phyloP scores from a whole-genome alignment of 805 yeast species.

The Yarrowia sp. region DNA sequence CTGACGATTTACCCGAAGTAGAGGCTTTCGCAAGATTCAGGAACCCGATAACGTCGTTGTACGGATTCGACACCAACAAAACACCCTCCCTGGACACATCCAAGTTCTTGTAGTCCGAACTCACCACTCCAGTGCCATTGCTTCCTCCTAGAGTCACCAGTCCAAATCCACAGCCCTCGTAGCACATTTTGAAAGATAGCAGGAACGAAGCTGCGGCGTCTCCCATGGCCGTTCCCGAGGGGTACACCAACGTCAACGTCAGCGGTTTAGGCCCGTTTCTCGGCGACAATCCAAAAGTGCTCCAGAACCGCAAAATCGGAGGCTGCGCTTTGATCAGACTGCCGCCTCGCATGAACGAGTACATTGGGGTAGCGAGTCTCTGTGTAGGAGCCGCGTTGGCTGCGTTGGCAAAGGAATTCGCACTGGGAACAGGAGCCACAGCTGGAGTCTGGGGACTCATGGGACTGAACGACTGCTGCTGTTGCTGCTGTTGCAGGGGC shows the following conservation, averaged over 20 bases:
- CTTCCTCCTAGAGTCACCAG: slow-evolving; percentile 41
- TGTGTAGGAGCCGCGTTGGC: slow-evolving; percentile 16
- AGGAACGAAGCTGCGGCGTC: slow-evolving; percentile 45
- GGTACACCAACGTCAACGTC: slow-evolving; percentile 46
- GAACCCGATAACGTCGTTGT: slow-evolving; percentile 5
- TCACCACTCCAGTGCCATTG: slow-evolving; percentile 2
- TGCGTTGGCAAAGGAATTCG: slow-evolving; percentile 23
- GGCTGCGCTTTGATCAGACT: slow-evolving; percentile 49
- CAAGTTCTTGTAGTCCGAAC: slow-evolving; percentile 5
- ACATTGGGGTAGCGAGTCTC: slow-evolving; percentile 47
- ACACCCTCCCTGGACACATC: slow-evolving; percentile 6
- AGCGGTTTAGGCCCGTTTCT: slow-evolving; percentile 47
- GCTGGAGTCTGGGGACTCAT: slow-evolving; percentile 16
- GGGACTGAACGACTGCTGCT: slow-evolving; percentile 17
- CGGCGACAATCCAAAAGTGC: slow-evolving; percentile 51
- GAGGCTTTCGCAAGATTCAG: not conserved
- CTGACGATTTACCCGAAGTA: too few relatives aligned
- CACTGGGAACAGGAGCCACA: slow-evolving; percentile 5
- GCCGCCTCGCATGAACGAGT: slow-evolving; percentile 45
- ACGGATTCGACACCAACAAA: not conserved
- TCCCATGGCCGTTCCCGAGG: slow-evolving; percentile 44
- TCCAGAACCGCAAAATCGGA: slow-evolving; percentile 53
- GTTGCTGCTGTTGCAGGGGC: slow-evolving; percentile 8
- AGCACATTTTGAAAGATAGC: slow-evolving; percentile 46
- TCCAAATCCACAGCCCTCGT: slow-evolving; percentile 52